Evolutionary conservation across 1,284 basidiomycete genomes (phyloP).

Genomic region (Wolfiporia cocos): DNA sequence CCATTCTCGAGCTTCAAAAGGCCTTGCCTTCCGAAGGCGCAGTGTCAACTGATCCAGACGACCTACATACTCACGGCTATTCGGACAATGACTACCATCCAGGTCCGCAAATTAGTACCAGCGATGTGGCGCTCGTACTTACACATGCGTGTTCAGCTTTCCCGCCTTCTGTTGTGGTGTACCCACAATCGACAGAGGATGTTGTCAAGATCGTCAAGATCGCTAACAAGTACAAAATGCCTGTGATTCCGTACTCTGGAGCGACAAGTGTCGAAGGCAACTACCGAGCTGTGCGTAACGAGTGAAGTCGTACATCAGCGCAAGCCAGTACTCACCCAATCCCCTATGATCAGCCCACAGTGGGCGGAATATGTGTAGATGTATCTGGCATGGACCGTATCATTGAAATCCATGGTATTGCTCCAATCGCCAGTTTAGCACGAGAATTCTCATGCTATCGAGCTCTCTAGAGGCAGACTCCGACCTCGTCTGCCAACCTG

Average conservation of each 20-base stretch:
- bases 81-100: conserved; percentile 54
- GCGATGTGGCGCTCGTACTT: background rate
- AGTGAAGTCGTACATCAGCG: background rate
- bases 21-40: conserved; percentile 31
- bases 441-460: background rate
- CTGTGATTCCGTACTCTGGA: conserved; percentile 54
- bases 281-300: conserved; percentile 46
- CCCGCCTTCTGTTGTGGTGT: conserved; percentile 60
- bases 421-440: background rate
- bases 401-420: conserved; percentile 63
- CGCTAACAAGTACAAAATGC: conserved; percentile 50
- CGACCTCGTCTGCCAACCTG: conserved; percentile 79
- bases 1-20: conserved; percentile 41
- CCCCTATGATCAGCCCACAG: conserved; percentile 14
- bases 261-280: conserved; percentile 61
- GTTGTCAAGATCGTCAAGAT: conserved; percentile 56
- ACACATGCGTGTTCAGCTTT: conserved; percentile 27
- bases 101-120: conserved; percentile 27
- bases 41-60: conserved; percentile 51
- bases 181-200: conserved; percentile 46
- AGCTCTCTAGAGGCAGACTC: conserved; percentile 61
- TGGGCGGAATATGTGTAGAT: conserved; percentile 49
- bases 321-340: background rate
- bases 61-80: conserved; percentile 50
- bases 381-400: conserved; percentile 83